Evolutionary conservation across 495 filamentous ascomycete species (phyloP), one percentile per base, ranked within the genome.

Genomic region (Tuber indicum): DNA sequence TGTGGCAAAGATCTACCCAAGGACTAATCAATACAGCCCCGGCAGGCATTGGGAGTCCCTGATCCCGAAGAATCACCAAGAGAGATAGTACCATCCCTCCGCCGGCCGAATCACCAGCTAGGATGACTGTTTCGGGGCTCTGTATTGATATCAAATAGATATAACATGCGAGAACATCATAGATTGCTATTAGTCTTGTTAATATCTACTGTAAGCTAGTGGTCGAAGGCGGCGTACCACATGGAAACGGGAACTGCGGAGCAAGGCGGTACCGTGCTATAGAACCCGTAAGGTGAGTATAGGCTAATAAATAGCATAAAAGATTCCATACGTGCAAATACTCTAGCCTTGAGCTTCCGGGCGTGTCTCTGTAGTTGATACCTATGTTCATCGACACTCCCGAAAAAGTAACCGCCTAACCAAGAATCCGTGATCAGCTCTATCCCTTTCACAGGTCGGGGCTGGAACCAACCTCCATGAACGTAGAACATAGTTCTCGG

Each of bases 321-420:
- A 39, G 45, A 44, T 69, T 66, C 45, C 81, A 76, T 79, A 83
- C 87, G 95, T 49, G 95, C 93, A 85, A 98, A 89, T 23, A 97
- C 92, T 71, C 93, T 88, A 42, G 93, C 95, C 83, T 94, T 93
- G 74, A 98, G 86, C 86, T 98, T 98, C 75, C 96, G 88, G 74
- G 95, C 95, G 88, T 98, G 93, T 62, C 95, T 88, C 85, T 98
- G 95, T 87, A 98, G 90, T 86, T 97, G 94, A 85, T 97, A 97
- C 36, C 95, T 91, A 86, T 98, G 95, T 82, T 95, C 94, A 82
- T 98, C 94, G 39, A 97, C 89, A 81, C 93, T 96, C 1, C 95
- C 95, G 82, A 98, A 98, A 81, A 90, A 93, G 82, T 92, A 93
- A 42, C 91, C 91, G 2, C 91, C 91, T 81, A 36, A 19, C n/a